Evolutionary conservation across 805 yeast genomes (phyloP).

Genomic region (Pichia nanzhaoensis): DNA sequence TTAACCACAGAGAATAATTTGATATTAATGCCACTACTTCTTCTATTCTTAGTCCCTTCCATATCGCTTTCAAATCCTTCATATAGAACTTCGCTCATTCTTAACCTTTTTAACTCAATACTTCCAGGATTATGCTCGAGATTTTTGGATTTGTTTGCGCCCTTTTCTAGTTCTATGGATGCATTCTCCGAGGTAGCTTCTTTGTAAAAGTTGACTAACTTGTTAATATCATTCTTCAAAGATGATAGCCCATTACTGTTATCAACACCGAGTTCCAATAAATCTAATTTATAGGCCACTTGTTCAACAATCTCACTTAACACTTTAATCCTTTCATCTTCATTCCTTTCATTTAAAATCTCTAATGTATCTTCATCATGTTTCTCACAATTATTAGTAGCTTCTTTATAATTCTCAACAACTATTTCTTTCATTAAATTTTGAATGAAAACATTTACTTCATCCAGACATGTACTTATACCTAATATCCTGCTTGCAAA

Average conservation of each 20-base stretch:
- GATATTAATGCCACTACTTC: slow-evolving; percentile 28
- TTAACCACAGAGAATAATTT: slow-evolving; percentile 21
- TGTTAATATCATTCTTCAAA: slow-evolving; percentile 10
- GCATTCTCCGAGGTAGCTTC: slow-evolving; percentile 6
- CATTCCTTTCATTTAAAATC: slow-evolving; percentile 19
- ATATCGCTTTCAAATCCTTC: slow-evolving; percentile 1
- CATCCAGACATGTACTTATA: slow-evolving; percentile 2
- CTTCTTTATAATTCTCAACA: neutral
- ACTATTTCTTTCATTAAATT: slow-evolving; percentile 15
- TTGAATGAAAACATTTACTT: slow-evolving; percentile 10
- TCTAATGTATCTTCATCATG: slow-evolving; percentile 3
- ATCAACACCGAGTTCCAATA: slow-evolving; percentile 16
- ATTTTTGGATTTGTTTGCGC: too few species aligned
- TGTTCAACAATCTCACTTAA: slow-evolving; percentile 16
- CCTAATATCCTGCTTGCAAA: slow-evolving; percentile 7
- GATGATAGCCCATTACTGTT: slow-evolving; percentile 12
- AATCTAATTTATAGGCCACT: slow-evolving; percentile 17
- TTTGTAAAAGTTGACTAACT: slow-evolving; percentile 11
- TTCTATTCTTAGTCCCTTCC: slow-evolving; percentile 12
- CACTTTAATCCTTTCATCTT: slow-evolving; percentile 17
- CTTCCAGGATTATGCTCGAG: too few species aligned
- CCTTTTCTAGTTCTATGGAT: neutral
- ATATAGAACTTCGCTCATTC: slow-evolving; percentile 9
- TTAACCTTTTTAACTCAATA: slow-evolving; percentile 1
- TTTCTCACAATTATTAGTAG: slow-evolving; percentile 1